These are phyloP conservation scores for Capillidium heterosporum DNA, from an alignment of 371 early-diverging fungal species.

Conservation along the genomic window DNA sequence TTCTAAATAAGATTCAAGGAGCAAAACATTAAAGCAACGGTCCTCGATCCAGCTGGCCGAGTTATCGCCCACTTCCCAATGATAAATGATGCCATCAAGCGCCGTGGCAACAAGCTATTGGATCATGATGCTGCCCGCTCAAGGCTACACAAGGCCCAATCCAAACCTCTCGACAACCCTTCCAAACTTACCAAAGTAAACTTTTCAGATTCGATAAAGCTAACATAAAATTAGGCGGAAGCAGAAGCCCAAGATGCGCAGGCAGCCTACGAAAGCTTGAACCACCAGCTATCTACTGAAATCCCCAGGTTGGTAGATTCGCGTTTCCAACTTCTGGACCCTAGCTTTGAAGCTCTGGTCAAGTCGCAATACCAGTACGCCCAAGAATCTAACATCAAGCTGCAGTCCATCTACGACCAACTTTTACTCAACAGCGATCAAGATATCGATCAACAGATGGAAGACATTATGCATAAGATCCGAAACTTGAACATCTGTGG, in stretches of 20 bases:
- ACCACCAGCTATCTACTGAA: slow-evolving; percentile 59
- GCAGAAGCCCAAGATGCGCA: slow-evolving; percentile 53
- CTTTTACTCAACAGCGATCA: slow-evolving; percentile 11
- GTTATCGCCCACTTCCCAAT: slow-evolving; percentile 79
- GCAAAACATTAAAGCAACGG: slow-evolving; percentile 56
- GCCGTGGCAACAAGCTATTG: slow-evolving; percentile 64
- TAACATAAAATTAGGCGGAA: slow-evolving; percentile 36
- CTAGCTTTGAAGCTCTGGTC: slow-evolving; percentile 84
- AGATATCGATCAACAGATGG: slow-evolving; percentile 43
- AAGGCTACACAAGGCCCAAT: slow-evolving; percentile 57
- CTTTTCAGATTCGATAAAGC: neutral
- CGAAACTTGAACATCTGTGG: slow-evolving; percentile 75
- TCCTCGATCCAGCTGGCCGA: slow-evolving; percentile 72
- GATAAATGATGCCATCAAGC: slow-evolving; percentile 75
- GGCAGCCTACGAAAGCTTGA: slow-evolving; percentile 63
- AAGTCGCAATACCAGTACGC: slow-evolving; percentile 58
- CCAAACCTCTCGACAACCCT: slow-evolving; percentile 63
- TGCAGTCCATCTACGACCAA: slow-evolving; percentile 6
- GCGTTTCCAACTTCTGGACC: slow-evolving; percentile 75
- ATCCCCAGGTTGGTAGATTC: slow-evolving; percentile 78
- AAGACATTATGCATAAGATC: slow-evolving; percentile 72
- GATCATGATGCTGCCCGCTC: slow-evolving; percentile 71
- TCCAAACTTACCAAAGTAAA: slow-evolving; percentile 37
- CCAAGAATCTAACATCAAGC: slow-evolving; percentile 1
- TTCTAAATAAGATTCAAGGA: slow-evolving; percentile 25